Evolutionary conservation across 306 rosid species (phyloP).

Genomic region (Acacia confusa): DNA sequence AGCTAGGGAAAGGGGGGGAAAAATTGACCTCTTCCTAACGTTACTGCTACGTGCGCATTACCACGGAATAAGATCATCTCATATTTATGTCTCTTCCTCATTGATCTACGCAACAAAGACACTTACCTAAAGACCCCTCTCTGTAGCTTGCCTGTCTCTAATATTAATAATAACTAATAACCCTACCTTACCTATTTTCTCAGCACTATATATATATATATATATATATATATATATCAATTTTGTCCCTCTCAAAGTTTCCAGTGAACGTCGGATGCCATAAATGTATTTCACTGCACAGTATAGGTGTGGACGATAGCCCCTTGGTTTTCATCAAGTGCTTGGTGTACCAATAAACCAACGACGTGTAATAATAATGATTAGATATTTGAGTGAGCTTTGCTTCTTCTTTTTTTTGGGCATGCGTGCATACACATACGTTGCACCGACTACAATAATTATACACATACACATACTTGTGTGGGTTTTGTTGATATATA

Average conservation of each 20-base stretch:
- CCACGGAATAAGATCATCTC: not conserved
- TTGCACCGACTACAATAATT: not conserved
- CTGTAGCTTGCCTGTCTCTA: not conserved
- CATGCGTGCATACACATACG: not conserved
- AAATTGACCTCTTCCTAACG: not conserved
- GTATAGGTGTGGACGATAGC: not conserved
- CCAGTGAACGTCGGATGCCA: not conserved
- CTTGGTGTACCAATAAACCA: not conserved
- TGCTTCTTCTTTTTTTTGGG: not conserved
- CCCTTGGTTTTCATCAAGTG: not conserved
- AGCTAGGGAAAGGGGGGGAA: not conserved
- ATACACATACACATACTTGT: not conserved
- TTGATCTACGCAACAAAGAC: constrained; percentile 9
- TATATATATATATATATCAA: not conserved
- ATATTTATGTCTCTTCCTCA: not conserved
- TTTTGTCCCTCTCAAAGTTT: not conserved
- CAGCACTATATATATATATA: not conserved
- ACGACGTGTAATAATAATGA: not conserved
- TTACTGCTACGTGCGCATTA: not conserved
- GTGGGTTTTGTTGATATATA: not conserved
- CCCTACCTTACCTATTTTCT: not conserved
- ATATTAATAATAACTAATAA: not conserved
- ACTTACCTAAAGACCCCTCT: not conserved
- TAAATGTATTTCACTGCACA: not conserved
- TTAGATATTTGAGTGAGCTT: not conserved